A percentile compares a stretch with the other conserved stretches of the same genome.
Conservation (phyloP, 441 rosid species). For the Euphorbia celastroides region DNA sequence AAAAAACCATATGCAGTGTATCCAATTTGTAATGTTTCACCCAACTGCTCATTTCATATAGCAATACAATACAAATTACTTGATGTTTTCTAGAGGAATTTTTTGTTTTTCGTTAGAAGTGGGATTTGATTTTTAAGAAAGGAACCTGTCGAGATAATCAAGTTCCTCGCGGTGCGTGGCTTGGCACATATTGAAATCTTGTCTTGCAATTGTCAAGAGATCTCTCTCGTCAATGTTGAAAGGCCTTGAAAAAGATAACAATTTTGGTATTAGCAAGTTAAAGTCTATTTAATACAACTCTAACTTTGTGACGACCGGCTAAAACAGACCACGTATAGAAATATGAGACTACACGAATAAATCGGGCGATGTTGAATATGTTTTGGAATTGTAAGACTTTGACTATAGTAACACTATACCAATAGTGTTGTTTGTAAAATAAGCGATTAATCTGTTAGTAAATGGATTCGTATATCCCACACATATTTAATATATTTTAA, state of each 20-base stretch:
- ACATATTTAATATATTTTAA: too few relatives aligned
- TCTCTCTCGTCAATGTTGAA: background rate
- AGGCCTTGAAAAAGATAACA: background rate
- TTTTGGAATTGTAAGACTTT: too few relatives aligned
- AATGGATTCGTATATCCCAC: too few relatives aligned
- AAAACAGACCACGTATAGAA: too few relatives aligned
- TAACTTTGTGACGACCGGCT: background rate
- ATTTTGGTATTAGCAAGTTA: background rate
- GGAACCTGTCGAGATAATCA: background rate
- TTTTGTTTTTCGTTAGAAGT: background rate
- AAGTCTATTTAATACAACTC: background rate
- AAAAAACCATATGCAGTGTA: background rate
- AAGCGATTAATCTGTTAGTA: too few relatives aligned
- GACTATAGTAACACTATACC: too few relatives aligned
- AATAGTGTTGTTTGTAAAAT: too few relatives aligned
- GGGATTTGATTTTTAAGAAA: background rate
- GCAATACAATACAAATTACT: background rate
- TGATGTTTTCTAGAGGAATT: background rate
- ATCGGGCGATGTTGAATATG: too few relatives aligned
- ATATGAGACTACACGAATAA: too few relatives aligned
- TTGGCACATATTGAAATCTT: conserved; percentile 2
- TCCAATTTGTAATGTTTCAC: background rate
- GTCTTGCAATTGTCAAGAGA: background rate
- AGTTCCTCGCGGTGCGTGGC: background rate
- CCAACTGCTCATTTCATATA: background rate